phyloP scores from a whole-genome alignment of 345 rosid genomes.

The Microcos paniculata region DNA sequence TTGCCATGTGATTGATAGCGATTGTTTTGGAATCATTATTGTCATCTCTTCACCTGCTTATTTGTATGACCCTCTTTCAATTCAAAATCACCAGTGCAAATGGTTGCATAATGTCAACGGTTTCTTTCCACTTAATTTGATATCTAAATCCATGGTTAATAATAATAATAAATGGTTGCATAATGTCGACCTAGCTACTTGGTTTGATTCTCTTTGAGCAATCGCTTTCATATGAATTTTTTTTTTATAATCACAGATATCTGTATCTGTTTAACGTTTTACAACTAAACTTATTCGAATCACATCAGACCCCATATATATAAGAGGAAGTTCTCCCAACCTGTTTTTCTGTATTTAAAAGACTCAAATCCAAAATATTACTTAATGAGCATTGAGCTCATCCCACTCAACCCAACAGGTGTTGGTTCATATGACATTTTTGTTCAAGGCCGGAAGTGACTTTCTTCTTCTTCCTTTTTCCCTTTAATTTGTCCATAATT shows the following conservation, averaged over 20 bases:
- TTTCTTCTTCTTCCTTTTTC: too few species aligned
- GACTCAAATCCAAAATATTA: too few species aligned
- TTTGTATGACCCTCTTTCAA: slow-evolving; percentile 1
- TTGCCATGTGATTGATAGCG: slow-evolving; percentile 58
- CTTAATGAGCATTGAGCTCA: too few species aligned
- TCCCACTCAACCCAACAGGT: too few species aligned
- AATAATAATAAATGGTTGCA: too few species aligned
- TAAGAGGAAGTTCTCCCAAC: too few species aligned
- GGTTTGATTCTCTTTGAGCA: neutral
- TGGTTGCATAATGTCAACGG: slow-evolving; percentile 23
- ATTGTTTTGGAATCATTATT: slow-evolving; percentile 40
- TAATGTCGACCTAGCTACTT: neutral
- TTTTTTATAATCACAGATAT: too few species aligned
- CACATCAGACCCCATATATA: too few species aligned
- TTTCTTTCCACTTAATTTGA: slow-evolving; percentile 11
- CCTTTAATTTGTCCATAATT: too few species aligned
- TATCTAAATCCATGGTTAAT: neutral
- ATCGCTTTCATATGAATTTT: slow-evolving; percentile 1
- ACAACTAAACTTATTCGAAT: too few species aligned
- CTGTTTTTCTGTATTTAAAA: too few species aligned
- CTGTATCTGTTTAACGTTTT: too few species aligned
- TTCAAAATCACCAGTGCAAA: slow-evolving; percentile 18
- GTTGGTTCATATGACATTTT: neutral
- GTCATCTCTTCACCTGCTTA: slow-evolving; percentile 32
- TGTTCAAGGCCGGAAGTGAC: neutral